phyloP scores from a whole-genome alignment of 345 rosid species.

The Kernera saxatilis region DNA sequence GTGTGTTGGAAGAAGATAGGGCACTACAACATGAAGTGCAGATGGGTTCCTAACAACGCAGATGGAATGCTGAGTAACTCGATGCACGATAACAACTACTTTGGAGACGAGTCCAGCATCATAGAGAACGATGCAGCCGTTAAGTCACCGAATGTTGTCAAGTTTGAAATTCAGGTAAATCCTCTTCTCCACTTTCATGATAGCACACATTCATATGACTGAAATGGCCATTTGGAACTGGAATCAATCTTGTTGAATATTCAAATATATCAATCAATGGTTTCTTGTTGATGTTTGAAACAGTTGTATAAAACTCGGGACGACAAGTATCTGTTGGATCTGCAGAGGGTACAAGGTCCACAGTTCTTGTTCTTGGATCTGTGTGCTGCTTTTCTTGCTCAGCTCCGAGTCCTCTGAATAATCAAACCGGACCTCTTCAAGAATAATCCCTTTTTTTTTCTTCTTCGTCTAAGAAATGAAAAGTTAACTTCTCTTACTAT shows the following conservation, averaged over 20 bases:
- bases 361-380: conserved; percentile 81
- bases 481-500: neutral
- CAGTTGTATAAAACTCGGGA: conserved; percentile 83
- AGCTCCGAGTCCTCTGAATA: conserved; percentile 59
- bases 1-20: conserved; percentile 97
- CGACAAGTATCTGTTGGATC: conserved; percentile 74
- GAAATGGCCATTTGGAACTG: neutral
- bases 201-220: neutral
- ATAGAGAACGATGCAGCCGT: conserved; percentile 45
- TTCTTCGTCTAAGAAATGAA: neutral
- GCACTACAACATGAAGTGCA: conserved; percentile 92
- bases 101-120: conserved; percentile 67
- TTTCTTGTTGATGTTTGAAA: conserved; percentile 3
- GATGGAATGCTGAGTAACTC: conserved; percentile 65
- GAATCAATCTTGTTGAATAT: neutral
- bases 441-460: conserved; percentile 11
- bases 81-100: conserved; percentile 44
- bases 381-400: conserved; percentile 77
- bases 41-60: conserved; percentile 58
- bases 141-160: conserved; percentile 57
- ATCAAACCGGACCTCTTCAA: neutral
- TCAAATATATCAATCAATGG: too few relatives aligned
- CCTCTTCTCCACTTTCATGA: neutral
- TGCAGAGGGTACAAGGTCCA: conserved; percentile 72
- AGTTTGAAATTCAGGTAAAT: conserved; percentile 40